Evolutionary conservation across 1,139 yeast species (phyloP).

Genomic region (Saccharomyces hybrid): DNA sequence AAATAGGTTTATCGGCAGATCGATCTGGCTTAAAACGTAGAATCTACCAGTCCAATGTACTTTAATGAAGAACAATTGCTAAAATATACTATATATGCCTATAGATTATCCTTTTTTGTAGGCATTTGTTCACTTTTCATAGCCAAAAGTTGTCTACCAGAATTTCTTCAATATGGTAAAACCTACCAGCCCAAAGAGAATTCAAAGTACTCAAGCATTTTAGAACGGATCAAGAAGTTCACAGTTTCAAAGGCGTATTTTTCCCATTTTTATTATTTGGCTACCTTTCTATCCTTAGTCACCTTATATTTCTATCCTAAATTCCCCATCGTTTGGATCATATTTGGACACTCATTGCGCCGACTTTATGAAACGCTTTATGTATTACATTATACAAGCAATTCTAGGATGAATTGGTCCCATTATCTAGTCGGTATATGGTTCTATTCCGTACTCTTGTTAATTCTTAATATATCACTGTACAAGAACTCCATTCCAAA

Average conservation of each 20-base stretch:
- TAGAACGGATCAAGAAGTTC: constrained; percentile 19
- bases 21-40: not conserved
- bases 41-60: not conserved
- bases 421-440: constrained; percentile 71
- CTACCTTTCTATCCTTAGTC: constrained; percentile 14
- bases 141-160: constrained; percentile 25
- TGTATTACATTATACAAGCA: constrained; percentile 41
- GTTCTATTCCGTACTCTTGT: constrained; percentile 46
- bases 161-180: constrained; percentile 35
- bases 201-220: constrained; percentile 4
- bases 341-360: constrained; percentile 53
- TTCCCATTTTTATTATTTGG: constrained; percentile 23
- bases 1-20: not conserved
- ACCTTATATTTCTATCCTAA: constrained; percentile 10
- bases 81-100: not conserved
- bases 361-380: constrained; percentile 53
- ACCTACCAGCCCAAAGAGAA: constrained; percentile 24
- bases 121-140: constrained; percentile 19
- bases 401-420: constrained; percentile 58
- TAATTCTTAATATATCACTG: constrained; percentile 28
- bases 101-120: constrained; percentile 10
- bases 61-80: not conserved
- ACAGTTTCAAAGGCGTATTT: constrained; percentile 45
- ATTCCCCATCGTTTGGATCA: constrained; percentile 28
- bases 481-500: constrained; percentile 16